A percentile compares a stretch with the other conserved stretches of the same genome.
Conservation (phyloP, 257 asterid genomes). For the Lithospermum erythrorhizon region DNA sequence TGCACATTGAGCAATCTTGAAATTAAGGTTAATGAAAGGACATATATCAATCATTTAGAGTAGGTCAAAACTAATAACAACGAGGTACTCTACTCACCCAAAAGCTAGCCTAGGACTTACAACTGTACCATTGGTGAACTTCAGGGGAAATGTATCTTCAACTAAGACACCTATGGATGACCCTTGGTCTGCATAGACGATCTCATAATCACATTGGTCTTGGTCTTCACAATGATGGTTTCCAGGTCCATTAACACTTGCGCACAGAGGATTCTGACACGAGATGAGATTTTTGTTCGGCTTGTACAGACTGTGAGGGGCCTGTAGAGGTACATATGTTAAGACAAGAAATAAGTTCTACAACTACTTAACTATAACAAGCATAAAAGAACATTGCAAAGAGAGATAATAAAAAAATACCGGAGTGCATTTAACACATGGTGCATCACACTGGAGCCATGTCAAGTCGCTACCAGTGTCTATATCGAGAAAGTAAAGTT, state of each 20-base stretch:
- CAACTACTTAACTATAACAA: neutral
- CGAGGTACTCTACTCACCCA: constrained; percentile 34
- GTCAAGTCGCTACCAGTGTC: constrained; percentile 96
- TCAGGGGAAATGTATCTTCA: constrained; percentile 52
- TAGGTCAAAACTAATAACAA: neutral
- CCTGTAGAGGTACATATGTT: constrained; percentile 31
- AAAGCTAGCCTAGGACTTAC: constrained; percentile 56
- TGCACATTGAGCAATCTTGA: neutral
- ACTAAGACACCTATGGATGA: constrained; percentile 74
- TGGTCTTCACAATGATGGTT: constrained; percentile 24
- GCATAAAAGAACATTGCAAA: too few relatives aligned
- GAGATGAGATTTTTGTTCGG: constrained; percentile 44
- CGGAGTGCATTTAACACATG: constrained; percentile 68
- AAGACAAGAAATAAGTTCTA: neutral
- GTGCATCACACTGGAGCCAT: constrained; percentile 95
- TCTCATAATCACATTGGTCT: constrained; percentile 81
- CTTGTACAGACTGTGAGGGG: constrained; percentile 72
- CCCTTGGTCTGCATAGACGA: constrained; percentile 72
- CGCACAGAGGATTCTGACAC: constrained; percentile 59
- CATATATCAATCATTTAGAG: too few relatives aligned
- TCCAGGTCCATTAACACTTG: constrained; percentile 36
- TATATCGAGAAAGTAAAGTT: constrained; percentile 59
- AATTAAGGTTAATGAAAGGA: too few relatives aligned
- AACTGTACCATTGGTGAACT: constrained; percentile 41
- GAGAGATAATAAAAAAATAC: constrained; percentile 18